Percentiles rank a stretch among this genome's conserved stretches.
These are phyloP conservation scores for Hyphopichia wangnamkhiaoensis DNA, from an alignment of 1,139 yeast genomes.

Conservation along the genomic window DNA sequence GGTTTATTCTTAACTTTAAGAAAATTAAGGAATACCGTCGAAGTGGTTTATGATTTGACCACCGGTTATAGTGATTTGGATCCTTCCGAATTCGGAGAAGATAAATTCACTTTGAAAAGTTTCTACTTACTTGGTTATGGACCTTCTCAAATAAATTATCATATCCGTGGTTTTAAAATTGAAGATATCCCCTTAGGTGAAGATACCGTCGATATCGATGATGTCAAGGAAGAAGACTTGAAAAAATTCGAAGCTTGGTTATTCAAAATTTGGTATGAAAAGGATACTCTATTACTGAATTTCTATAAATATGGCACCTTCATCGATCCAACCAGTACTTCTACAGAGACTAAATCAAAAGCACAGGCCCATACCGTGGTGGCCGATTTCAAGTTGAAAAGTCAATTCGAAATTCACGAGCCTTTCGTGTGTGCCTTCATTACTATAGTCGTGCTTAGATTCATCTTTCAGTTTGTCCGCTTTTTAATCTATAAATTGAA, in stretches of 20 bases:
- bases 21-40: constrained; percentile 58
- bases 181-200: constrained; percentile 68
- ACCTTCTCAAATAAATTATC: constrained; percentile 65
- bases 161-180: constrained; percentile 59
- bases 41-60: constrained; percentile 79
- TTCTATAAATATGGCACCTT: constrained; percentile 64
- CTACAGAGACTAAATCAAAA: constrained; percentile 10
- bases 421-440: constrained; percentile 19
- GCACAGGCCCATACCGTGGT: constrained; percentile 20
- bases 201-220: constrained; percentile 45
- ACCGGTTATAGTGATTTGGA: constrained; percentile 75
- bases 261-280: constrained; percentile 70
- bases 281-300: constrained; percentile 65
- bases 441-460: constrained; percentile 13
- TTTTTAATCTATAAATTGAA: too few species aligned
- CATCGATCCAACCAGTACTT: constrained; percentile 21
- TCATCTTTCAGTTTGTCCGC: not conserved
- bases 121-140: constrained; percentile 71
- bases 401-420: constrained; percentile 19
- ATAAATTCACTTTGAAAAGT: constrained; percentile 62
- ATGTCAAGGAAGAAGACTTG: constrained; percentile 43
- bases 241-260: constrained; percentile 73
- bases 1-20: constrained; percentile 73
- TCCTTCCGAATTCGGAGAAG: constrained; percentile 73
- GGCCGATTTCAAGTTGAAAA: constrained; percentile 31